Evolutionary conservation across 2,329 filamentous ascomycete genomes (phyloP).

Genomic region (Colletotrichum melonis): DNA sequence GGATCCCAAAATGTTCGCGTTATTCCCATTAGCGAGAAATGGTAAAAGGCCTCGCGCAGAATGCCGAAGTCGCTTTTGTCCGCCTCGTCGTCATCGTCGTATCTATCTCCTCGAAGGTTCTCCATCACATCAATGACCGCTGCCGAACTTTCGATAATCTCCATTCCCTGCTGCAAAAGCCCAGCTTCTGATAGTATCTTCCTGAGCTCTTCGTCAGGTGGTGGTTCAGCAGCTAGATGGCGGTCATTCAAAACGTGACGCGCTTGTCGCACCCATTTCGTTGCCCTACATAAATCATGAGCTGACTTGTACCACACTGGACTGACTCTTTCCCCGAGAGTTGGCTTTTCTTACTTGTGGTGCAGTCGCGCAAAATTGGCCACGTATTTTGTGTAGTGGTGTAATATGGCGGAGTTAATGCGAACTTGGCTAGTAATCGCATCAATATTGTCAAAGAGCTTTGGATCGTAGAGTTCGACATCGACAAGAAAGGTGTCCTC

Average conservation of each 20-base stretch:
- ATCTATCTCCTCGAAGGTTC: background rate
- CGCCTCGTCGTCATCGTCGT: background rate
- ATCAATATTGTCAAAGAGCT: constrained; percentile 6
- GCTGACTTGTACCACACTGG: background rate
- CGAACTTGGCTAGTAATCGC: constrained; percentile 3
- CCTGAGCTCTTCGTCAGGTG: background rate
- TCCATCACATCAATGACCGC: constrained; percentile 12
- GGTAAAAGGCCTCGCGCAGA: constrained; percentile 16
- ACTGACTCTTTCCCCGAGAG: background rate
- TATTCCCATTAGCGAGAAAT: constrained; percentile 12
- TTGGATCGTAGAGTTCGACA: constrained; percentile 15
- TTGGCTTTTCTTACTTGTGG: background rate
- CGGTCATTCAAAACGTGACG: background rate
- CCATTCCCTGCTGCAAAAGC: background rate
- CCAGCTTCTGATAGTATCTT: background rate
- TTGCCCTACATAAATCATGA: background rate
- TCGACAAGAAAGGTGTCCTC: constrained; percentile 1
- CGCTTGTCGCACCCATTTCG: constrained; percentile 18
- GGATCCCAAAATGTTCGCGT: constrained; percentile 25
- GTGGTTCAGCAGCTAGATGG: background rate
- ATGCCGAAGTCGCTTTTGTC: background rate
- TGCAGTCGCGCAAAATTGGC: constrained; percentile 9
- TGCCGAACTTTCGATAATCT: constrained; percentile 11
- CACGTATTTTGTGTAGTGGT: constrained; percentile 15
- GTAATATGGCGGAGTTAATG: constrained; percentile 21